phyloP scores from a whole-genome alignment of 2,329 filamentous ascomycete genomes.

The Pseudocercospora musae region DNA sequence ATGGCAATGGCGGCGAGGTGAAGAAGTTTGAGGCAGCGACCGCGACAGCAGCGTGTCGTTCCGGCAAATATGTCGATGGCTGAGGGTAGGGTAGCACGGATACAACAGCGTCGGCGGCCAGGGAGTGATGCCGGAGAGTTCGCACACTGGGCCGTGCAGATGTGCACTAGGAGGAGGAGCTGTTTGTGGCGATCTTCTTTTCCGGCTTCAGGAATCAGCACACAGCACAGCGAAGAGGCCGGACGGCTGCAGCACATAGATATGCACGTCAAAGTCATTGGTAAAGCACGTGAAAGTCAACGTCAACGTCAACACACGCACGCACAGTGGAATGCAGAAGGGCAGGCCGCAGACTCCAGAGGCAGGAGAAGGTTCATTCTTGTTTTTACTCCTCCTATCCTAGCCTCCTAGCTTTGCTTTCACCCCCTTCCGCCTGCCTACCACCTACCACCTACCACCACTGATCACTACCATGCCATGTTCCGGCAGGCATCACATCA shows the following conservation, averaged over 20 bases:
- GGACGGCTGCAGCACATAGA: neutral
- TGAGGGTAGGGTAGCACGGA: constrained; percentile 1
- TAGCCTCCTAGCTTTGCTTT: no score
- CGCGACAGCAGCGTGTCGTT: neutral
- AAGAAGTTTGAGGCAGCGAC: neutral
- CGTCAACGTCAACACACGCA: neutral
- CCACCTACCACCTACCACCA: no score
- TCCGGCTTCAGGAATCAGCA: no score
- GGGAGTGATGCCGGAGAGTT: neutral
- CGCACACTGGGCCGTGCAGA: neutral
- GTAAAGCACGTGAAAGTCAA: no score
- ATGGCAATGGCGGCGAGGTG: neutral
- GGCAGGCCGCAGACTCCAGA: no score
- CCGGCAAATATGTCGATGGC: constrained; percentile 6
- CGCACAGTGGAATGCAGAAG: neutral
- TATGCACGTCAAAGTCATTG: no score
- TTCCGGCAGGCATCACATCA: neutral
- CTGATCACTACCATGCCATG: neutral
- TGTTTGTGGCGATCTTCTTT: neutral
- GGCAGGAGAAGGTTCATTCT: neutral
- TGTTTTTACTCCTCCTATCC: no score
- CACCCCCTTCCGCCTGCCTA: no score
- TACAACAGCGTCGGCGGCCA: constrained; percentile 3
- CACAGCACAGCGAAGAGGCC: neutral
- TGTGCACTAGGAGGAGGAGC: neutral